phyloP scores from a whole-genome alignment of 108 stramenopile genomes.

The Cyclotella distinguenda region DNA sequence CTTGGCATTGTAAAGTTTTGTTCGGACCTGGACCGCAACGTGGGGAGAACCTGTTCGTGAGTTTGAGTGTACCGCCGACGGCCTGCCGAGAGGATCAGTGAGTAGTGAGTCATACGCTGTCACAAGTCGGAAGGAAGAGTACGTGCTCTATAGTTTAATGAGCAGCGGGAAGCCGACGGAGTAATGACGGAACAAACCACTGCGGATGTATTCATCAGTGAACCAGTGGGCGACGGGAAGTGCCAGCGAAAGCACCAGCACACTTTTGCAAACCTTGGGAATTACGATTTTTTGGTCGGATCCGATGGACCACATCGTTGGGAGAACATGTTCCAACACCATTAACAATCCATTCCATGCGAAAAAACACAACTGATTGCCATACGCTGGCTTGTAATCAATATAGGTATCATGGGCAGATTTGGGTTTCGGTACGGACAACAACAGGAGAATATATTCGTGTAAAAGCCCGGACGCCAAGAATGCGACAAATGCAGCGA shows the following conservation, averaged over 20 bases:
- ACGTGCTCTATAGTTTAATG: no score
- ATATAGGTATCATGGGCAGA: background rate
- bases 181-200: no score
- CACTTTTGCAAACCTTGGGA: constrained; percentile 38
- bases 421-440: constrained; percentile 12
- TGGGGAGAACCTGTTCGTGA: no score
- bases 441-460: constrained; percentile 49
- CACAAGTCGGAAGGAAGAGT: no score
- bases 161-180: no score
- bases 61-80: no score
- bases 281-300: constrained; percentile 37
- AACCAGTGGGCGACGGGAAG: constrained; percentile 58
- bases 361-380: constrained; percentile 56
- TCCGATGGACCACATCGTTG: no score
- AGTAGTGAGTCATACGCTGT: no score
- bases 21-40: no score
- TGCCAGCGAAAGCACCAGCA: constrained; percentile 47
- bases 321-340: constrained; percentile 41
- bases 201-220: constrained; percentile 50
- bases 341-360: constrained; percentile 58
- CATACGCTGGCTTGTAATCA: constrained; percentile 16
- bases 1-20: no score
- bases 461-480: constrained; percentile 53
- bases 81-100: no score
- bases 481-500: constrained; percentile 51